Evolutionary conservation across 768 basidiomycete genomes (phyloP).

Genomic region (Sutorius australiensis): DNA sequence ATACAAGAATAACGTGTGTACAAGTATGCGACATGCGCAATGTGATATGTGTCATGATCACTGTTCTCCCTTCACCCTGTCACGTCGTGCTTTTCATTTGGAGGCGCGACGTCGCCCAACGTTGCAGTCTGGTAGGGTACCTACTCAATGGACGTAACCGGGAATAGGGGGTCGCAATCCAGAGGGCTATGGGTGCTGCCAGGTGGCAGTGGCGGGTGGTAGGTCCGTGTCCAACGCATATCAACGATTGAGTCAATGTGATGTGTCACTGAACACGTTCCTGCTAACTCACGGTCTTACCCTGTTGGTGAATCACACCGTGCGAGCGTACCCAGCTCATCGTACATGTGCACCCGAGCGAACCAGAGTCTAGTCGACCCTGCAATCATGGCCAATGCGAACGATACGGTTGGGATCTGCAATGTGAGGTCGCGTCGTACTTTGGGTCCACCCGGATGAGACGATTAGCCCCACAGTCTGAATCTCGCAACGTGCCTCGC

Average conservation of each 20-base stretch:
- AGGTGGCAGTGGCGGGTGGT: too few relatives aligned
- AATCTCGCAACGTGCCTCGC: too few relatives aligned
- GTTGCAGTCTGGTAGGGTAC: too few relatives aligned
- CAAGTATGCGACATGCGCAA: neutral
- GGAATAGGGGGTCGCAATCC: neutral
- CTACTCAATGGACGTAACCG: neutral
- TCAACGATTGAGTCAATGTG: neutral
- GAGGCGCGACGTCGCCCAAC: neutral
- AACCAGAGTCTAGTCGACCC: too few relatives aligned
- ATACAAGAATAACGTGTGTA: neutral
- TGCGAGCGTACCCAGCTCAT: too few relatives aligned
- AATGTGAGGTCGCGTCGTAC: too few relatives aligned
- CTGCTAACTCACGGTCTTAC: neutral
- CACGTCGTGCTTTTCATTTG: neutral
- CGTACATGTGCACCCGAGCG: neutral
- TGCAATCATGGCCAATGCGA: too few relatives aligned
- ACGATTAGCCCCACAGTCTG: too few relatives aligned
- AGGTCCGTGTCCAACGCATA: neutral
- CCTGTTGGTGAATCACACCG: neutral
- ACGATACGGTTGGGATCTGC: too few relatives aligned
- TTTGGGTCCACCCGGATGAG: too few relatives aligned
- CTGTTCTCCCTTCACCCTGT: neutral
- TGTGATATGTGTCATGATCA: neutral
- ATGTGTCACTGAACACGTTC: neutral
- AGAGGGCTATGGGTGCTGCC: neutral